Evolutionary conservation across 805 yeast genomes (phyloP).

Genomic region (Huiozyma naganishii): DNA sequence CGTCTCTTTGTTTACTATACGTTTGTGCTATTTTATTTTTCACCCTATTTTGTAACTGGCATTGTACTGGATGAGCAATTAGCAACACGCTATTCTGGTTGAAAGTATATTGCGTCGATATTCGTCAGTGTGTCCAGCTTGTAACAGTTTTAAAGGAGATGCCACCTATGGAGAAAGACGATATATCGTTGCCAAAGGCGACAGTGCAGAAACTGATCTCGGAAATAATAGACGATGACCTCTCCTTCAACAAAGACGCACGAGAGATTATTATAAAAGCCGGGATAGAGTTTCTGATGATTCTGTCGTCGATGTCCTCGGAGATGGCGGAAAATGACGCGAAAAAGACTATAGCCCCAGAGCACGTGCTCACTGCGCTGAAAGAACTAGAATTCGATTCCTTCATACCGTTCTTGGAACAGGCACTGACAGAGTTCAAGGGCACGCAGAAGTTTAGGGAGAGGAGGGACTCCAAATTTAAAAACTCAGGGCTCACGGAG

Average conservation of each 20-base stretch:
- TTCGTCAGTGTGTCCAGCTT: no score
- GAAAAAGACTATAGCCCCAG: conserved; percentile 92
- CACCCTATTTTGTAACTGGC: no score
- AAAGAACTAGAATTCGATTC: conserved; percentile 79
- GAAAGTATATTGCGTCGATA: no score
- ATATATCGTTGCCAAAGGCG: conserved; percentile 39
- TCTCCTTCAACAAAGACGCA: conserved; percentile 84
- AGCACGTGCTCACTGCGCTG: conserved; percentile 85
- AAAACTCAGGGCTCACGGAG: conserved; percentile 82
- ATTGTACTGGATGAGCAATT: no score
- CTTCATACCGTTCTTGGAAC: conserved; percentile 72
- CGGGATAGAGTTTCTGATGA: conserved; percentile 92
- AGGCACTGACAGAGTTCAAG: conserved; percentile 75
- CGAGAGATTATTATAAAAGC: conserved; percentile 92
- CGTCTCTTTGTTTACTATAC: no score
- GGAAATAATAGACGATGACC: conserved; percentile 81
- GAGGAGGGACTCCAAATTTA: conserved; percentile 83
- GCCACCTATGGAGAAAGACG: conserved; percentile 14
- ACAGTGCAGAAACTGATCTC: conserved; percentile 91
- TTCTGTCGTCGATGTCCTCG: conserved; percentile 82
- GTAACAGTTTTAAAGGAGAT: not conserved
- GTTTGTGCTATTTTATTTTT: no score
- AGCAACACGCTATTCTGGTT: no score
- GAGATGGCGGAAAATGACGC: conserved; percentile 95
- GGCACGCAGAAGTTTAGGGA: conserved; percentile 83